A percentile compares a stretch with the other conserved stretches of the same genome.
Conservation (phyloP, 306 rosid species). For the Dryas octopetala region DNA sequence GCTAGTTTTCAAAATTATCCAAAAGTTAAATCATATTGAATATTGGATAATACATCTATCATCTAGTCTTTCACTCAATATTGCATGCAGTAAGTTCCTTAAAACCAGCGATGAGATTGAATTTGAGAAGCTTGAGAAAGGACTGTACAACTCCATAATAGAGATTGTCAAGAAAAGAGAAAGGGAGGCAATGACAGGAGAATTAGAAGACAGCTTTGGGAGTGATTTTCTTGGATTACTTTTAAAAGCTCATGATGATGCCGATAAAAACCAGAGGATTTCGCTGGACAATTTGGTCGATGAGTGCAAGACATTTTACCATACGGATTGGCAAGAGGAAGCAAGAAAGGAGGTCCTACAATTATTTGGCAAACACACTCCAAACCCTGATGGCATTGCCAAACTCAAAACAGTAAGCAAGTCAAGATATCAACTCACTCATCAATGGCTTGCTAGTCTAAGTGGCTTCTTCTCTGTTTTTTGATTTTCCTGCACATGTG, state of each 20-base stretch:
- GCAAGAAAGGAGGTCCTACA: constrained; percentile 29
- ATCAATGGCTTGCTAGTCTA: too few species aligned
- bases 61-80: background rate
- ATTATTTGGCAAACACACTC: constrained; percentile 18
- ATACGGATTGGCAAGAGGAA: constrained; percentile 35
- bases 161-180: constrained; percentile 22
- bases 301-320: constrained; percentile 31
- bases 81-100: constrained; percentile 23
- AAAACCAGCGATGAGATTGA: constrained; percentile 27
- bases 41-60: too few species aligned
- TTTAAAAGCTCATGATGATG: constrained; percentile 27
- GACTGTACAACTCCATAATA: constrained; percentile 3
- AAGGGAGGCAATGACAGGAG: constrained; percentile 6
- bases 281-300: constrained; percentile 19
- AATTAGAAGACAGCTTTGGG: constrained; percentile 19
- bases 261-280: constrained; percentile 4
- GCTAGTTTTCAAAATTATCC: too few species aligned
- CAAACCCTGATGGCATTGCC: constrained; percentile 17
- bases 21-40: too few species aligned
- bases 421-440: too few species aligned
- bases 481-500: background rate
- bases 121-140: constrained; percentile 17
- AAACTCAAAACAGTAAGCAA: constrained; percentile 27
- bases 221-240: constrained; percentile 32
- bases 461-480: too few species aligned